Conservation (phyloP, 306 rosid genomes). For the Malus sylvestris region DNA sequence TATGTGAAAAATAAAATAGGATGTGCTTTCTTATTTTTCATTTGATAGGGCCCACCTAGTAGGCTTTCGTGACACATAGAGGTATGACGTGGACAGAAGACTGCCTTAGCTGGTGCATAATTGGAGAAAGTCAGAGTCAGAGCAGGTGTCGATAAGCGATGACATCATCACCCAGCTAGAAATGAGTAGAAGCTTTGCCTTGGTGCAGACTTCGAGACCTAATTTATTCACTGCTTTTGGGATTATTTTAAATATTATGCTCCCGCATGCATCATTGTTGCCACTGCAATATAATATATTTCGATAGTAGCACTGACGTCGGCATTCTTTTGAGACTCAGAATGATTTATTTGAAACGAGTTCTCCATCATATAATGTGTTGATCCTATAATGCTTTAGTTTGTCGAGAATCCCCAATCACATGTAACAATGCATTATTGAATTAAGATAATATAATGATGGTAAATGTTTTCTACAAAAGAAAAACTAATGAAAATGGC, state of each 20-base stretch:
- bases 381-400: no score
- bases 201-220: slow-evolving; percentile 9
- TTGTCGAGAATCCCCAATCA: no score
- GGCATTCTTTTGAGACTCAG: no score
- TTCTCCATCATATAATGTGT: rapidly evolving
- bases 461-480: rapidly evolving
- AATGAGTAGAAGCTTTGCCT: background rate
- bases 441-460: no score
- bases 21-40: no score
- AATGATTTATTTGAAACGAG: no score
- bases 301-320: no score
- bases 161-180: background rate
- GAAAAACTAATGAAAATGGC: no score
- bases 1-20: no score
- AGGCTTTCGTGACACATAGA: background rate
- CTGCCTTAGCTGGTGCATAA: slow-evolving; percentile 13
- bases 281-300: no score
- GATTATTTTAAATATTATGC: background rate
- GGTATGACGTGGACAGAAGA: background rate
- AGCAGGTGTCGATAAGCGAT: background rate
- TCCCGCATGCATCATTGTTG: background rate
- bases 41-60: background rate
- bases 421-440: no score
- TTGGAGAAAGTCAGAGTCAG: slow-evolving; percentile 4
- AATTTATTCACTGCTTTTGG: background rate